A percentile compares a stretch with the other conserved stretches of the same genome.
Conservation (phyloP, 2,329 filamentous ascomycete species). For the Parastagonospora nodorum region DNA sequence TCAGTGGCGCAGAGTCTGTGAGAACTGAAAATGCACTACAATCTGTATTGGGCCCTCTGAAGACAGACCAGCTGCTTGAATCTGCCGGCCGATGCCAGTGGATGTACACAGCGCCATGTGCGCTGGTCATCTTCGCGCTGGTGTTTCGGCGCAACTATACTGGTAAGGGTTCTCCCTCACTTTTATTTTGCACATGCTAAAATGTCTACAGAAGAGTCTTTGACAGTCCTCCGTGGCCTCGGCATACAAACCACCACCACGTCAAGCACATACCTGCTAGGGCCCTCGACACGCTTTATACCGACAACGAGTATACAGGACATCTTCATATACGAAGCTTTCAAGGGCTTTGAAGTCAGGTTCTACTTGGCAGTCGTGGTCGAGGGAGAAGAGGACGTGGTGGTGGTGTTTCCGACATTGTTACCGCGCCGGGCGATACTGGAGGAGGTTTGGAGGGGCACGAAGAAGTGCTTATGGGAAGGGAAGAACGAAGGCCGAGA, state of each 20-base stretch:
- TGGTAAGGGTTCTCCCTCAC: slow-evolving; percentile 46
- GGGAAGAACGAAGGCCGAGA: slow-evolving; percentile 24
- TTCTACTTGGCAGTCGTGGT: slow-evolving; percentile 92
- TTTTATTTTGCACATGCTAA: neutral
- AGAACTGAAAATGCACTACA: slow-evolving; percentile 3
- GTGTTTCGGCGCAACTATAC: slow-evolving; percentile 57
- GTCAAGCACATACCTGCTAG: slow-evolving; percentile 68
- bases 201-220: slow-evolving; percentile 69
- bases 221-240: slow-evolving; percentile 85
- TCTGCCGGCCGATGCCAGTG: slow-evolving; percentile 49
- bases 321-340: slow-evolving; percentile 93
- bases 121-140: slow-evolving; percentile 49
- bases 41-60: slow-evolving; percentile 8
- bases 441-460: slow-evolving; percentile 88
- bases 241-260: slow-evolving; percentile 86
- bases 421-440: slow-evolving; percentile 76
- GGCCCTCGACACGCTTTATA: slow-evolving; percentile 73
- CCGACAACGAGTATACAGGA: slow-evolving; percentile 92
- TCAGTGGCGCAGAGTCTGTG: slow-evolving; percentile 21
- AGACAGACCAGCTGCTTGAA: slow-evolving; percentile 32
- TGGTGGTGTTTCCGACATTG: slow-evolving; percentile 91
- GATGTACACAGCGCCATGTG: slow-evolving; percentile 48
- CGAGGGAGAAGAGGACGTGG: slow-evolving; percentile 82
- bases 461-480: slow-evolving; percentile 80
- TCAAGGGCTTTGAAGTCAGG: slow-evolving; percentile 85